Base-by-base conservation (phyloP, 2,329 filamentous ascomycete species). In the Hypoxylon sp. region DNA sequence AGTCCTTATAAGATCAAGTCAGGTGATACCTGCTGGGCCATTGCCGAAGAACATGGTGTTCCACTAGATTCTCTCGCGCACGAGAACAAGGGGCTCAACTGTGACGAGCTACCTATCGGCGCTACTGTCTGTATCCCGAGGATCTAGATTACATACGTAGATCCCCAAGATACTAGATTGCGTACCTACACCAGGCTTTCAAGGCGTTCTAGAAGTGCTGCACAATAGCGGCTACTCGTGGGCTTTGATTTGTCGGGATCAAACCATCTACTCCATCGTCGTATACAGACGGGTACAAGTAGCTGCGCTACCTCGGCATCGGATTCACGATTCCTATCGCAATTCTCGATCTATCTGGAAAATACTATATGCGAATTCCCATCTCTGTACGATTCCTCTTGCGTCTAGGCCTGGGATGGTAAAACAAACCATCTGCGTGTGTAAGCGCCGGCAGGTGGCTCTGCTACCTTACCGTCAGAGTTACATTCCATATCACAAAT, bases 21-120 rank as follows among this genome's bases (percentile, higher is more conserved):
- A 6, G 84, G 82, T 4, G 83, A 87, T 65, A 85, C 83, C 6
- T 87, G 85, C 73, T 87, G 83, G 84, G 80, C 73, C 4, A 80
- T 88, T 71, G 83, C 81, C 1, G 70, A 85, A 60, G 72, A 68
- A 30, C 73, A 78, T 61, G 77, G 77, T n/a, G 62, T 83, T 58
- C 76, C 74, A 42, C 76, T 87, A 20, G 81, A 84, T 12, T 79
- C 80, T 18, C 71, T 88, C 28, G n/a, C 83, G 64, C 73, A 72
- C 22, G 70, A 79, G 36, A 87, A 88, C 60, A 50, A 74, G 18
- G 78, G 75, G 0, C 70, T 87, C 9, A 76, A 84, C 57, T 88
- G 86, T 70, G 80, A 83, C 22, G 74, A 70, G 40, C 70, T 88
- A 60, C 52, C 42, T 28, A 65, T 82, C 26, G 83, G 83, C 12